Evolutionary conservation across 1,139 yeast genomes (phyloP).

Genomic region (Neolecta irregularis): DNA sequence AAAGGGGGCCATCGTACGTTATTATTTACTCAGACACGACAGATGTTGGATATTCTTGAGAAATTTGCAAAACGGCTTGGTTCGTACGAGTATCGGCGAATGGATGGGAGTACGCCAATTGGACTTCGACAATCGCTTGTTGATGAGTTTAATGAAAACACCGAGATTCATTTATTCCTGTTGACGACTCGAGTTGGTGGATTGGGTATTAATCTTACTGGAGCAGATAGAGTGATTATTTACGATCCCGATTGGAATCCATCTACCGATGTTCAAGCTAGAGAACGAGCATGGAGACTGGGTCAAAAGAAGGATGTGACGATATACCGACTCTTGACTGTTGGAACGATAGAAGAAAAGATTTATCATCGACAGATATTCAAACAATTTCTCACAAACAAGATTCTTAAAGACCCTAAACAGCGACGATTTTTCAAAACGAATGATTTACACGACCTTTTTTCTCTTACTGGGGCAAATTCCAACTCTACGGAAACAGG

Average conservation of each 20-base stretch:
- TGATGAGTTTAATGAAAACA: conserved; percentile 56
- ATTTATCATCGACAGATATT: conserved; percentile 93
- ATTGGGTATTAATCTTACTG: conserved; percentile 81
- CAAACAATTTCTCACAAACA: conserved; percentile 85
- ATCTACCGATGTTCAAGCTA: conserved; percentile 88
- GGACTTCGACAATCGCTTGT: conserved; percentile 60
- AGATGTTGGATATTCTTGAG: conserved; percentile 81
- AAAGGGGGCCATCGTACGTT: conserved; percentile 63
- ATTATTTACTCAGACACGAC: conserved; percentile 79
- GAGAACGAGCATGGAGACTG: conserved; percentile 93
- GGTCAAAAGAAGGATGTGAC: conserved; percentile 93
- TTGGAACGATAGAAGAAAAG: conserved; percentile 92
- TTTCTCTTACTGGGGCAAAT: conserved; percentile 65
- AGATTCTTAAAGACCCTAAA: conserved; percentile 86
- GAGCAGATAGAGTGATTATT: conserved; percentile 87
- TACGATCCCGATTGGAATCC: conserved; percentile 99
- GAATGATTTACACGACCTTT: conserved; percentile 80
- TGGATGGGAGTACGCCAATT: conserved; percentile 92
- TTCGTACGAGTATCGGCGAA: conserved; percentile 45
- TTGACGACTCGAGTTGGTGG: conserved; percentile 94
- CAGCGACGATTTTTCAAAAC: conserved; percentile 84
- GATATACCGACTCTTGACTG: conserved; percentile 79
- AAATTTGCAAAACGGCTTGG: conserved; percentile 35
- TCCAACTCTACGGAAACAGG: conserved; percentile 49
- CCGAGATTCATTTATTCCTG: conserved; percentile 46